phyloP scores from a whole-genome alignment of 371 early-diverging fungal genomes.

The Circinella minor region DNA sequence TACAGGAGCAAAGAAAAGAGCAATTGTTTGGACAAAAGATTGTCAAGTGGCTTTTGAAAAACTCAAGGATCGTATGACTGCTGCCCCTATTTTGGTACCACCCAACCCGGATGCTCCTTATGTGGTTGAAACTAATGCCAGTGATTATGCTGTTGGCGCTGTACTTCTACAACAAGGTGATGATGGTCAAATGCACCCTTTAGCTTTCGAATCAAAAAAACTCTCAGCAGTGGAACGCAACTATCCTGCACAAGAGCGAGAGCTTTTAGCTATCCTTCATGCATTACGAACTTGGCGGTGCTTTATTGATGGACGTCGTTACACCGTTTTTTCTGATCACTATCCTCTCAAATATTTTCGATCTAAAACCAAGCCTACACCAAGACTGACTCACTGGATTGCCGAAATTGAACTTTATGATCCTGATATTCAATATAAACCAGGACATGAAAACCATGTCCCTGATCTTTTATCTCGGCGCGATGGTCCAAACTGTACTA shows the following conservation, averaged over 20 bases:
- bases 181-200: constrained; percentile 23
- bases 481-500: constrained; percentile 8
- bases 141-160: constrained; percentile 21
- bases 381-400: constrained; percentile 31
- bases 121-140: neutral
- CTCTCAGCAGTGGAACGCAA: constrained; percentile 27
- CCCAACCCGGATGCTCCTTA: constrained; percentile 30
- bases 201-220: constrained; percentile 41
- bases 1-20: constrained; percentile 21
- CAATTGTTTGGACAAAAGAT: constrained; percentile 22
- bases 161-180: constrained; percentile 36
- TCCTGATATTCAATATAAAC: constrained; percentile 31
- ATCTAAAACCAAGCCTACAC: constrained; percentile 30
- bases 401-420: constrained; percentile 33
- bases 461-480: constrained; percentile 22
- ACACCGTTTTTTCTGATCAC: constrained; percentile 31
- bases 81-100: constrained; percentile 27
- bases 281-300: constrained; percentile 38
- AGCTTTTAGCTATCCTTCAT: constrained; percentile 37
- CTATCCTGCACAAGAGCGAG: constrained; percentile 46
- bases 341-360: constrained; percentile 26
- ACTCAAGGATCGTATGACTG: constrained; percentile 17
- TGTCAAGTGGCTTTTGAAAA: constrained; percentile 31
- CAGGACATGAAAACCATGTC: constrained; percentile 20
- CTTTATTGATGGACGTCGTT: constrained; percentile 28